Conservation (phyloP, 495 filamentous ascomycete species). For the Parachaetomium inaequale region DNA sequence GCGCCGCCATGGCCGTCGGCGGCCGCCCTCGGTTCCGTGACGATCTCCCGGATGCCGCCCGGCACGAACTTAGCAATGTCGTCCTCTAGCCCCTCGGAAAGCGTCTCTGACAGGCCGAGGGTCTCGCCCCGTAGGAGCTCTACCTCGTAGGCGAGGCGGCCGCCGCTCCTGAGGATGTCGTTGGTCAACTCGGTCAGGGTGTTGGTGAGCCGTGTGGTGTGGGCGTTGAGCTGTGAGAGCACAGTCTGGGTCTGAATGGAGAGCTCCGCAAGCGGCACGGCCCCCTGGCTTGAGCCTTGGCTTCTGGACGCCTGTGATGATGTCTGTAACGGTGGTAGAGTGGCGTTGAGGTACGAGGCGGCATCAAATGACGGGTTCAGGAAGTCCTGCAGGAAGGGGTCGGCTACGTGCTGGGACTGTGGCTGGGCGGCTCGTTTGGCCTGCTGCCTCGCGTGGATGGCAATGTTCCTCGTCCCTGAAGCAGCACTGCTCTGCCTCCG, state of each 20-base stretch:
- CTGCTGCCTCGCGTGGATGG: slow-evolving; percentile 27
- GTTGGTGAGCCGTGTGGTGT: slow-evolving; percentile 77
- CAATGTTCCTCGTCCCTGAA: slow-evolving; percentile 23
- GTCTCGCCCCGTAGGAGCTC: slow-evolving; percentile 88
- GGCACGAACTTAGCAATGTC: slow-evolving; percentile 70
- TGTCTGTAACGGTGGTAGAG: slow-evolving; percentile 61
- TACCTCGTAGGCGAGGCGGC: slow-evolving; percentile 88
- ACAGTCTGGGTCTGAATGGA: slow-evolving; percentile 78
- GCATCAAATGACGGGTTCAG: slow-evolving; percentile 71
- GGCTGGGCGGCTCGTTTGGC: slow-evolving; percentile 35
- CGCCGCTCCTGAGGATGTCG: slow-evolving; percentile 84
- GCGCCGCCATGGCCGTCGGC: slow-evolving; percentile 5
- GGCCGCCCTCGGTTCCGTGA: slow-evolving; percentile 11
- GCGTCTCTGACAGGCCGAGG: slow-evolving; percentile 66
- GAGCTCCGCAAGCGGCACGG: slow-evolving; percentile 69
- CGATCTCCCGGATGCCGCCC: slow-evolving; percentile 38
- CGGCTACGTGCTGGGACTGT: slow-evolving; percentile 55
- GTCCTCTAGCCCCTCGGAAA: slow-evolving; percentile 65
- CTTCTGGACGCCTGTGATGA: slow-evolving; percentile 3
- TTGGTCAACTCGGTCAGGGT: slow-evolving; percentile 86
- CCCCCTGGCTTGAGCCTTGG: slow-evolving; percentile 30
- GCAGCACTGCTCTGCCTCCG: slow-evolving; percentile 33
- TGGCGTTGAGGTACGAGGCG: slow-evolving; percentile 74
- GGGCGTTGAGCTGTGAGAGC: slow-evolving; percentile 80
- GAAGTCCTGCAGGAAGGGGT: slow-evolving; percentile 63